A percentile compares a stretch with the other conserved stretches of the same genome.
Evolutionary conservation across 2,329 filamentous ascomycete species (phyloP).

Genomic region (Calonectria multiphialidica): DNA sequence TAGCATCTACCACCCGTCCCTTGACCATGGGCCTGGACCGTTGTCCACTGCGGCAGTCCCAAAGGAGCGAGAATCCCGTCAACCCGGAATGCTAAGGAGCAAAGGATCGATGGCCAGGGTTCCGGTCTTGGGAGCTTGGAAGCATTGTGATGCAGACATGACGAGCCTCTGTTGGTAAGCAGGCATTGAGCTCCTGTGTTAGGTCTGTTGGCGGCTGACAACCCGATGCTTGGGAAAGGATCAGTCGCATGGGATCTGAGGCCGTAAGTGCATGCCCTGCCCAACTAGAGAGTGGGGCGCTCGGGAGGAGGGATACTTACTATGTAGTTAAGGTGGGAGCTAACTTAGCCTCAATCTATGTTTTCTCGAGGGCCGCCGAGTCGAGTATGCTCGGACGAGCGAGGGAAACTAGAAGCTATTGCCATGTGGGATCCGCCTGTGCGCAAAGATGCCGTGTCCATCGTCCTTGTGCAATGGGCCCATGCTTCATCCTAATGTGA

Average conservation of each 20-base stretch:
- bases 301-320: neutral
- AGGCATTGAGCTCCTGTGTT: neutral
- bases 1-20: neutral
- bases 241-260: neutral
- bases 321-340: slow-evolving; percentile 3
- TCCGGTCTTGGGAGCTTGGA: neutral
- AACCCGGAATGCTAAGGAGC: neutral
- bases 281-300: neutral
- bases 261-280: neutral
- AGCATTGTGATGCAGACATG: neutral
- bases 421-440: neutral
- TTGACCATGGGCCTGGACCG: neutral
- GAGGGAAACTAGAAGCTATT: neutral
- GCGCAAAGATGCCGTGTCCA: neutral
- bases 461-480: neutral
- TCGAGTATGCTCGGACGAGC: neutral
- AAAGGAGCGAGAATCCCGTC: neutral
- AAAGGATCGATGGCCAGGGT: neutral
- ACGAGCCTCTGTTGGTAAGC: neutral
- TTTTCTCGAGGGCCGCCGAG: neutral
- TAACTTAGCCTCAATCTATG: neutral
- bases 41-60: neutral
- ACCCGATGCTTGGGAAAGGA: neutral
- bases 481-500: neutral
- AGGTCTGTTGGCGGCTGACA: neutral